Conservation (phyloP, 208 protist genomes). For the Borovskyia barvae region DNA sequence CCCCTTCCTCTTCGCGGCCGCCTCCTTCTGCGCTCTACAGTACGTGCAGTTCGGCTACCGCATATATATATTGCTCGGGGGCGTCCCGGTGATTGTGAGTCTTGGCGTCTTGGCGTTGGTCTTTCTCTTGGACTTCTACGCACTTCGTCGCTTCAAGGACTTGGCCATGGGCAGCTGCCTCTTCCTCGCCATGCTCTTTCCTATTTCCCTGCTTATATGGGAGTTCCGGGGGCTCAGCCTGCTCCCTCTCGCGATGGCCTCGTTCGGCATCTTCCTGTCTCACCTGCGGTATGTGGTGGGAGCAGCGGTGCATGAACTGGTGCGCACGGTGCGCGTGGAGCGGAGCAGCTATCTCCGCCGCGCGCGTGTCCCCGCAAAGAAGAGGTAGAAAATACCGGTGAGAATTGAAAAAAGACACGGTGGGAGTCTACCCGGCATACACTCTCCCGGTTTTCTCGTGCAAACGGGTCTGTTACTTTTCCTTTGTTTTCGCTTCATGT, state of each 20-base stretch:
- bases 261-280: constrained; percentile 54
- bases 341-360: constrained; percentile 1
- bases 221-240: constrained; percentile 64
- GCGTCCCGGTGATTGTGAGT: constrained; percentile 54
- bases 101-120: constrained; percentile 55
- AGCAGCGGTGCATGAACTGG: constrained; percentile 41
- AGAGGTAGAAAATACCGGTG: background rate
- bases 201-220: constrained; percentile 47
- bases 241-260: constrained; percentile 50
- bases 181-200: constrained; percentile 57
- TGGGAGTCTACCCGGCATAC: background rate
- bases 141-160: constrained; percentile 46
- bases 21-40: constrained; percentile 63
- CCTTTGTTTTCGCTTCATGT: constrained; percentile 12
- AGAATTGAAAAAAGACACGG: background rate
- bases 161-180: constrained; percentile 54
- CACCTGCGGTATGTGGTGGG: constrained; percentile 48
- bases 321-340: constrained; percentile 25
- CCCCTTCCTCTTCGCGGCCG: constrained; percentile 55
- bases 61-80: constrained; percentile 57
- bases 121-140: constrained; percentile 65
- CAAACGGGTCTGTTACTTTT: constrained; percentile 7
- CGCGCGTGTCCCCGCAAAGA: background rate
- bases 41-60: constrained; percentile 66
- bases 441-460: too few species aligned